These are phyloP conservation scores for Xylariaceae sp. DNA, from an alignment of 2,329 filamentous ascomycete genomes.

Conservation along the genomic window DNA sequence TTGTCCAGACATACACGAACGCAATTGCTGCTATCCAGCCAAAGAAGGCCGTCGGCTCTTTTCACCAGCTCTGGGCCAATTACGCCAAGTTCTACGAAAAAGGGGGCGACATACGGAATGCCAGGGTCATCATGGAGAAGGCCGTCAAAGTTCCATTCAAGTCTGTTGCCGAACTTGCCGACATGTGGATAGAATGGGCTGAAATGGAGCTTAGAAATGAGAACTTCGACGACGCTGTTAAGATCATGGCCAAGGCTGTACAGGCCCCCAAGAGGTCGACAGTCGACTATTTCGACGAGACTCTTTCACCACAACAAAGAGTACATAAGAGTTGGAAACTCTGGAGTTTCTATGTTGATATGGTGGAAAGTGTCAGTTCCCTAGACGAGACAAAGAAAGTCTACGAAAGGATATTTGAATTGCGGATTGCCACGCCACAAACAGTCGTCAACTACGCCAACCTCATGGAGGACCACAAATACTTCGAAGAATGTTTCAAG, in stretches of 20 bases:
- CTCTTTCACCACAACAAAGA: constrained; percentile 85
- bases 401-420: constrained; percentile 96
- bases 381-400: constrained; percentile 90
- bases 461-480: constrained; percentile 86
- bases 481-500: constrained; percentile 97
- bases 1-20: constrained; percentile 90
- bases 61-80: constrained; percentile 92
- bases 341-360: constrained; percentile 98
- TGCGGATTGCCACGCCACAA: constrained; percentile 95
- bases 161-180: constrained; percentile 91
- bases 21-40: constrained; percentile 91
- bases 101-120: constrained; percentile 77
- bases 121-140: constrained; percentile 93
- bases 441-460: constrained; percentile 99
- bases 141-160: constrained; percentile 97
- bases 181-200: constrained; percentile 99
- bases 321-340: constrained; percentile 99
- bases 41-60: constrained; percentile 89
- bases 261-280: constrained; percentile 96
- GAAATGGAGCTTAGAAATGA: constrained; percentile 96
- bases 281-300: constrained; percentile 99
- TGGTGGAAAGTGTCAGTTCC: constrained; percentile 89
- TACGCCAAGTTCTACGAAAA: constrained; percentile 97
- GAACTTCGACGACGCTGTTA: constrained; percentile 90
- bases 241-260: constrained; percentile 95